Evolutionary conservation across 805 yeast genomes (phyloP).

Genomic region (Suhomyces canberraensis): DNA sequence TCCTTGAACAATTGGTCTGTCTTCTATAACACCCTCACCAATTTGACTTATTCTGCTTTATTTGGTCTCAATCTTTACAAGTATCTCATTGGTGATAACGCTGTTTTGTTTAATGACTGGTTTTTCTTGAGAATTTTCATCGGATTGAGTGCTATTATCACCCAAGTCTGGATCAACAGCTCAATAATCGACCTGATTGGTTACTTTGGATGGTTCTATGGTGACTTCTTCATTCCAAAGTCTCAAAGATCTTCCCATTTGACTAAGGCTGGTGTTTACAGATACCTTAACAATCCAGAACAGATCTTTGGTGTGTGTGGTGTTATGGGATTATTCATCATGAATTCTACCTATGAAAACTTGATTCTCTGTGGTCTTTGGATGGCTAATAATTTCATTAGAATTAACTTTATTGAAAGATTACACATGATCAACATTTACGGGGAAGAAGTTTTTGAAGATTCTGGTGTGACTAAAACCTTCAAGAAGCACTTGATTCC

Average conservation of each 20-base stretch:
- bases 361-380: slow-evolving; percentile 53
- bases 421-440: slow-evolving; percentile 75
- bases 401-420: slow-evolving; percentile 71
- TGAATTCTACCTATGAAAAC: slow-evolving; percentile 50
- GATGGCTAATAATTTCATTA: slow-evolving; percentile 62
- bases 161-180: slow-evolving; percentile 67
- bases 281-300: slow-evolving; percentile 81
- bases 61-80: slow-evolving; percentile 38
- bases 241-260: slow-evolving; percentile 42
- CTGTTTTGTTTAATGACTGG: slow-evolving; percentile 31
- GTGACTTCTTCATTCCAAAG: slow-evolving; percentile 72
- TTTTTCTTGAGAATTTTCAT: slow-evolving; percentile 53
- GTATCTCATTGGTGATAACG: slow-evolving; percentile 14
- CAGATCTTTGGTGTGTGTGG: slow-evolving; percentile 76
- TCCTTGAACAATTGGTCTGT: slow-evolving; percentile 75
- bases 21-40: slow-evolving; percentile 48
- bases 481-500: slow-evolving; percentile 42
- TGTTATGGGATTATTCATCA: slow-evolving; percentile 70
- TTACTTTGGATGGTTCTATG: slow-evolving; percentile 87
- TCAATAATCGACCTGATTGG: slow-evolving; percentile 72
- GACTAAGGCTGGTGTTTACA: slow-evolving; percentile 76
- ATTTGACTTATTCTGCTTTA: slow-evolving; percentile 56
- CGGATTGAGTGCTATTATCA: slow-evolving; percentile 51
- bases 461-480: slow-evolving; percentile 46
- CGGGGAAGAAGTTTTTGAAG: slow-evolving; percentile 61